Conservation (phyloP, 2,329 filamentous ascomycete genomes). For the Fusarium beomiforme region DNA sequence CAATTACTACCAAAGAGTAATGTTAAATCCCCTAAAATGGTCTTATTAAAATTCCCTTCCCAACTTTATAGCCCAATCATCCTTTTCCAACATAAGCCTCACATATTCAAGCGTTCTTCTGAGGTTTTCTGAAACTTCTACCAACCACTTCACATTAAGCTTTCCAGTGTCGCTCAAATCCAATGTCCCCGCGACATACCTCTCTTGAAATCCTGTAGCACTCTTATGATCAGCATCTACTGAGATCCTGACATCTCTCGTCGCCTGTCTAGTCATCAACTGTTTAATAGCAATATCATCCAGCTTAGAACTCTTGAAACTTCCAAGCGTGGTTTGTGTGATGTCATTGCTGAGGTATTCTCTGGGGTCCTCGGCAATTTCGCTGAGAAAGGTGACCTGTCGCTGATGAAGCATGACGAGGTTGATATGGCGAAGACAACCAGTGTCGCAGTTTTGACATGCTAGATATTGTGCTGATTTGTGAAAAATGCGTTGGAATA, state of each 20-base stretch:
- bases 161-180: constrained; percentile 6
- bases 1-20: background rate
- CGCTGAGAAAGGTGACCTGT: background rate
- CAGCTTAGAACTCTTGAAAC: background rate
- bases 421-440: constrained; percentile 3
- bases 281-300: constrained; percentile 8
- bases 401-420: constrained; percentile 17
- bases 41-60: too few species aligned
- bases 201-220: background rate
- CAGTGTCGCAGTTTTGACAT: constrained; percentile 4
- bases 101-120: background rate
- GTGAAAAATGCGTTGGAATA: background rate
- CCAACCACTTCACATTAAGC: constrained; percentile 1
- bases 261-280: background rate
- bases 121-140: background rate
- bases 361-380: background rate
- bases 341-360: background rate
- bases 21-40: background rate
- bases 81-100: background rate
- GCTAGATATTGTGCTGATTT: background rate
- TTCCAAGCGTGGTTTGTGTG: background rate
- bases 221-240: background rate
- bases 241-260: background rate
- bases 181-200: background rate
- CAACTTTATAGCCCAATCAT: background rate